These are phyloP conservation scores for Cladosporium velox DNA, from an alignment of 2,329 filamentous ascomycete species.

Conservation along the genomic window DNA sequence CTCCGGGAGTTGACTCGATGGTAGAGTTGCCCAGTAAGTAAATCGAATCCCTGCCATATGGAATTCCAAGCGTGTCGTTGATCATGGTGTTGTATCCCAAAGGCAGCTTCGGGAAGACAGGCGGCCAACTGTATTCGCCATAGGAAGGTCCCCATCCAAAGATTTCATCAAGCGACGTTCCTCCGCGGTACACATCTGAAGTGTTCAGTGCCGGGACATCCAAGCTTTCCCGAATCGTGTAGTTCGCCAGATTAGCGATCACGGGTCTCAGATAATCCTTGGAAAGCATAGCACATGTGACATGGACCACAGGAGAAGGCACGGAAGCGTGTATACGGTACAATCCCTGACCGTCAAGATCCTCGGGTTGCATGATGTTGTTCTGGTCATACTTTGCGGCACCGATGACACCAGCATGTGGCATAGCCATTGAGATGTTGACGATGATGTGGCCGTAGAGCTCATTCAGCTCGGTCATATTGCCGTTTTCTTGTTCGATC, in stretches of 20 bases:
- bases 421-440: constrained; percentile 76
- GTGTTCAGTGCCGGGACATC: constrained; percentile 21
- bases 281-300: constrained; percentile 70
- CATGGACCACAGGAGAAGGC: constrained; percentile 69
- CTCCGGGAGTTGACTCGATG: constrained; percentile 32
- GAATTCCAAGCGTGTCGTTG: constrained; percentile 48
- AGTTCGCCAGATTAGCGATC: constrained; percentile 39
- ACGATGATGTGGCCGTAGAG: constrained; percentile 63
- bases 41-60: constrained; percentile 54
- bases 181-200: constrained; percentile 25
- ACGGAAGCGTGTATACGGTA: constrained; percentile 70
- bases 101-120: constrained; percentile 54
- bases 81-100: constrained; percentile 66
- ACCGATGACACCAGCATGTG: constrained; percentile 67
- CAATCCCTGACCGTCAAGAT: constrained; percentile 63
- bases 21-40: constrained; percentile 60
- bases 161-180: constrained; percentile 60
- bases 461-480: constrained; percentile 56
- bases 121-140: constrained; percentile 46
- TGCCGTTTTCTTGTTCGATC: constrained; percentile 55
- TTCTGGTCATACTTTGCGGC: constrained; percentile 66
- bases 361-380: constrained; percentile 67
- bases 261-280: constrained; percentile 62
- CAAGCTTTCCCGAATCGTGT: constrained; percentile 51
- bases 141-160: constrained; percentile 63